These are phyloP conservation scores for Delphinella strobiligena DNA, from an alignment of 2,329 filamentous ascomycete species.

Conservation along the genomic window DNA sequence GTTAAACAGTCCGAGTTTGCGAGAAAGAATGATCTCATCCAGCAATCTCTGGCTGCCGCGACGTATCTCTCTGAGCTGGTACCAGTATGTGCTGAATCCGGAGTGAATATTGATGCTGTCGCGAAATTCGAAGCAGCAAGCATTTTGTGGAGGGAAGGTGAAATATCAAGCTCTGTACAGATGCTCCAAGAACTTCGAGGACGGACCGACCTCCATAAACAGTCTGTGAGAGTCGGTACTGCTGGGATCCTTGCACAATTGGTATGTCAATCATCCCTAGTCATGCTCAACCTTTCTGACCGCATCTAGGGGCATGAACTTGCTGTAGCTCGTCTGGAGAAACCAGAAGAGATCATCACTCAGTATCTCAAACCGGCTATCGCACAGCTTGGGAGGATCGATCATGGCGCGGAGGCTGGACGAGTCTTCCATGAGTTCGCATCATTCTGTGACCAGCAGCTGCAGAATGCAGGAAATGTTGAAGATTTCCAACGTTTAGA, in stretches of 20 bases:
- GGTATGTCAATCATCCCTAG: conserved; percentile 27
- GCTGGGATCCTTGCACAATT: conserved; percentile 78
- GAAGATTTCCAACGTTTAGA: conserved; percentile 76
- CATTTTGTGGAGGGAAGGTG: conserved; percentile 87
- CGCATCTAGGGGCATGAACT: conserved; percentile 59
- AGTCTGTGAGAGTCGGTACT: conserved; percentile 59
- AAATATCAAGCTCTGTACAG: conserved; percentile 76
- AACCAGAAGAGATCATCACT: conserved; percentile 78
- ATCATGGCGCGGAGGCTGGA: conserved; percentile 61
- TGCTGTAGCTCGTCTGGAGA: conserved; percentile 80
- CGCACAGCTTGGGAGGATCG: conserved; percentile 60
- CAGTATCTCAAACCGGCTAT: conserved; percentile 78
- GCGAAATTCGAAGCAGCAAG: conserved; percentile 75
- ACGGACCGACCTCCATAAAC: conserved; percentile 49
- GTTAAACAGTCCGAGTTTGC: conserved; percentile 64
- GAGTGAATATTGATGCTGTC: conserved; percentile 63
- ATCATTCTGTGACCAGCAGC: conserved; percentile 84
- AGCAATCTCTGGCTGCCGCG: conserved; percentile 77
- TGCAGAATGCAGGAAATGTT: conserved; percentile 72
- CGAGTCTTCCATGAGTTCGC: conserved; percentile 93
- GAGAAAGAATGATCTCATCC: conserved; percentile 66
- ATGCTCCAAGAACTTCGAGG: conserved; percentile 68
- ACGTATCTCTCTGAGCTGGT: conserved; percentile 73
- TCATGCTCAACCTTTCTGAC: conserved; percentile 4
- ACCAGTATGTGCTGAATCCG: conserved; percentile 54